Conservation (phyloP, 208 protist species). For the Leishmania amazonensis region DNA sequence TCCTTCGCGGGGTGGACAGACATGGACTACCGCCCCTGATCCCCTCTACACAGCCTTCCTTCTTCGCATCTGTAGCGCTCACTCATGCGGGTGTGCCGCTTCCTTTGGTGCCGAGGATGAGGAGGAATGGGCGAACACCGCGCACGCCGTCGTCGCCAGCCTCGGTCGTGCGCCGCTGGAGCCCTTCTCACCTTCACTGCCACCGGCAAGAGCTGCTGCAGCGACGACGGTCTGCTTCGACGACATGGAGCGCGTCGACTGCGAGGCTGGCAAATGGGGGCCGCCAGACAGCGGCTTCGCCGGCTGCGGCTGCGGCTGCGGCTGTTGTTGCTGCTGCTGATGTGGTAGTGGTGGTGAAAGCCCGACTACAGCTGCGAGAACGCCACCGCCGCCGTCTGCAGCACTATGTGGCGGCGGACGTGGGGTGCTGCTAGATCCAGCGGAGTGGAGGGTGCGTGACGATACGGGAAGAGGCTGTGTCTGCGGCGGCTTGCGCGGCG, state of each 20-base stretch:
- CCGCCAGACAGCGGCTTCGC: constrained; percentile 7
- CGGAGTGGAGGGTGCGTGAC: not conserved
- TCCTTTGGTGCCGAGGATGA: constrained; percentile 11
- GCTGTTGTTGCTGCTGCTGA: constrained; percentile 4
- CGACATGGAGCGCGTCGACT: not conserved
- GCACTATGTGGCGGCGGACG: not conserved
- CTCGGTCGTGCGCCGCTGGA: not conserved
- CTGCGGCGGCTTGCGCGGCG: not conserved
- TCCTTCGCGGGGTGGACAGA: too few species aligned
- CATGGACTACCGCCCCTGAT: not conserved
- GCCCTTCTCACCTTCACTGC: not conserved
- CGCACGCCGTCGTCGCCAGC: constrained; percentile 15
- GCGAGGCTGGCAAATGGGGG: not conserved
- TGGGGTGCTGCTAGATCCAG: not conserved
- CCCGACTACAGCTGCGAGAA: not conserved
- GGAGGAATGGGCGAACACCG: constrained; percentile 10
- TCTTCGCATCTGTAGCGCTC: not conserved
- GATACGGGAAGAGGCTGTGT: not conserved
- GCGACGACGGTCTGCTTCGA: constrained; percentile 11
- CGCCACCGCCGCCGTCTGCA: not conserved
- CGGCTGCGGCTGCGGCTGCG: not conserved
- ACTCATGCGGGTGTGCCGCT: constrained; percentile 19
- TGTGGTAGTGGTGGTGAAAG: not conserved
- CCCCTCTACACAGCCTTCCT: too few species aligned
- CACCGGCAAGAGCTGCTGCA: not conserved